phyloP scores from a whole-genome alignment of 169 alveolate genomes.

The Eimeria necatrix region DNA sequence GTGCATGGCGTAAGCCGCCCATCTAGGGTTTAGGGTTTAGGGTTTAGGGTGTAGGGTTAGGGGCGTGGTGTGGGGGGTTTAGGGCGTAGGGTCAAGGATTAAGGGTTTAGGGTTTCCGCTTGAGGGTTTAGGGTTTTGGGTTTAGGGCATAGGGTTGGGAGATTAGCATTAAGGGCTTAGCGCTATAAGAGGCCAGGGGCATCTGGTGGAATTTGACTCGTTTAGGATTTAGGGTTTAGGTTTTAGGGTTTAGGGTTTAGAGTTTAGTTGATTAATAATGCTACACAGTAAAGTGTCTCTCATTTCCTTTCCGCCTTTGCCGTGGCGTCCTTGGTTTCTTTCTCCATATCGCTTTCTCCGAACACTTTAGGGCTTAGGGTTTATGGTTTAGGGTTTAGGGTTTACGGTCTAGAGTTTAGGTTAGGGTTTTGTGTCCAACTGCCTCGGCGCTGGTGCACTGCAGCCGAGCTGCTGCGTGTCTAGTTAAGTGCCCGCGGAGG shows the following conservation, averaged over 20 bases:
- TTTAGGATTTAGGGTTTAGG: slow-evolving; percentile 12
- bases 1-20: neutral
- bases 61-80: neutral
- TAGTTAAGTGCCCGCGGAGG: too few relatives aligned
- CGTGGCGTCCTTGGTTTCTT: neutral
- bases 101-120: too few relatives aligned
- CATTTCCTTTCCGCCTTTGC: neutral
- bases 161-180: too few relatives aligned
- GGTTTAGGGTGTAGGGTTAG: neutral
- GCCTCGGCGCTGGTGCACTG: too few relatives aligned
- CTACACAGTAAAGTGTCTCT: neutral
- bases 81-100: neutral
- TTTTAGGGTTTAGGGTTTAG: neutral
- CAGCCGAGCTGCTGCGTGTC: too few relatives aligned
- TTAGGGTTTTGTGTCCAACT: too few relatives aligned
- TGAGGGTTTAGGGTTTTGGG: too few relatives aligned
- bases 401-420: too few relatives aligned
- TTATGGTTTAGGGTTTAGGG: too few relatives aligned
- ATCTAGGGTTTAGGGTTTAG: neutral
- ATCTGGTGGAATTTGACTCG: neutral
- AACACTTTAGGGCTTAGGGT: too few relatives aligned
- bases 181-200: too few relatives aligned
- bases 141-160: too few relatives aligned
- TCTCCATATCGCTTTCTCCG: neutral
- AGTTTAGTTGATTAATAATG: neutral